These are phyloP conservation scores for Lachnellula occidentalis DNA, from an alignment of 2,329 filamentous ascomycete species.

Conservation along the genomic window DNA sequence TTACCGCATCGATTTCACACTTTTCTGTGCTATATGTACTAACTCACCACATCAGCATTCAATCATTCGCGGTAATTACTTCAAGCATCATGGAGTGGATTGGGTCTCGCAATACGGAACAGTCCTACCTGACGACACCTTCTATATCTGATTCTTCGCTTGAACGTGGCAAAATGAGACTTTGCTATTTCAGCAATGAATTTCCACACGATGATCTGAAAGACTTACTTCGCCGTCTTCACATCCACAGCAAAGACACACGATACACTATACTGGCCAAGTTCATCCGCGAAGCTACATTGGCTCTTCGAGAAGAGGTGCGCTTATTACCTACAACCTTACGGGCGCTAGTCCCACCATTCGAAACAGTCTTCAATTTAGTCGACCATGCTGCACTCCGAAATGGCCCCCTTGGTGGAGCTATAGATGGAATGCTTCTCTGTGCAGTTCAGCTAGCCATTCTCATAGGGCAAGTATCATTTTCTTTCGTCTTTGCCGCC, in stretches of 20 bases:
- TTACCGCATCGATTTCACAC: neutral
- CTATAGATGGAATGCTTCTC: slow-evolving; percentile 42
- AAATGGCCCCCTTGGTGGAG: slow-evolving; percentile 36
- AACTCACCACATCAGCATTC: neutral
- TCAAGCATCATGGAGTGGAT: neutral
- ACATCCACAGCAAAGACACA: slow-evolving; percentile 36
- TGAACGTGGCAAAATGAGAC: slow-evolving; percentile 25
- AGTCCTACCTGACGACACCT: neutral
- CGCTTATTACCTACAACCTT: slow-evolving; percentile 27
- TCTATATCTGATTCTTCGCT: neutral
- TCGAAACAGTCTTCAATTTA: slow-evolving; percentile 35
- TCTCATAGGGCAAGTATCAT: slow-evolving; percentile 39
- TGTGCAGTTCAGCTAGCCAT: slow-evolving; percentile 36
- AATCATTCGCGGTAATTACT: neutral
- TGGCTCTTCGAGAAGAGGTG: slow-evolving; percentile 37
- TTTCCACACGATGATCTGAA: slow-evolving; percentile 42
- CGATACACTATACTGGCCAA: slow-evolving; percentile 32
- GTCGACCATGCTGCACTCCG: slow-evolving; percentile 34
- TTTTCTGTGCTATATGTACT: neutral
- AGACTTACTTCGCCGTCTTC: slow-evolving; percentile 36
- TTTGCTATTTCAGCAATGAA: slow-evolving; percentile 44
- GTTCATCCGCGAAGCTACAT: slow-evolving; percentile 38
- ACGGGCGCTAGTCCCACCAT: slow-evolving; percentile 31
- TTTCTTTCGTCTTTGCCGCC: neutral
- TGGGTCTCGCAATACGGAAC: neutral